These are phyloP conservation scores for Tremella mesenterica DNA, from an alignment of 768 basidiomycete species.

Conservation along the genomic window DNA sequence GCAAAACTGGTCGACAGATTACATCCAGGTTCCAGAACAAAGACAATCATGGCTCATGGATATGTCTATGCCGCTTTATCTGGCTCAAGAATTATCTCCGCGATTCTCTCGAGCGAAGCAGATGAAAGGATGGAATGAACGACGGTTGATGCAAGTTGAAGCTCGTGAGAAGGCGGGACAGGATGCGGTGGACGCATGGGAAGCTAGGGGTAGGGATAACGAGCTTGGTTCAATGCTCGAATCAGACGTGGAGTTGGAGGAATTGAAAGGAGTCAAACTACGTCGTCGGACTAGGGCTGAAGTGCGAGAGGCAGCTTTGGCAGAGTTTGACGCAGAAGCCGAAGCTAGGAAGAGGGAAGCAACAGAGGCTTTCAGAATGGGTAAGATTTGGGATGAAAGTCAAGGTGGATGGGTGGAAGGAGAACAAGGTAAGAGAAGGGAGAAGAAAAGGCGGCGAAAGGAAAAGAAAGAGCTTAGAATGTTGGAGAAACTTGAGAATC, in stretches of 20 bases:
- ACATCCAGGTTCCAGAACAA: too few relatives aligned
- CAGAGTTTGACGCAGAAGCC: slow-evolving; percentile 23
- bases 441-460: slow-evolving; percentile 12
- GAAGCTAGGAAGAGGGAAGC: slow-evolving; percentile 5
- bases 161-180: slow-evolving; percentile 18
- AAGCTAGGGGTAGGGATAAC: slow-evolving; percentile 27
- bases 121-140: slow-evolving; percentile 27
- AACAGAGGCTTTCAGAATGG: not conserved
- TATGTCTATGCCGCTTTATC: slow-evolving; percentile 37
- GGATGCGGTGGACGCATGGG: slow-evolving; percentile 27
- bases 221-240: slow-evolving; percentile 20
- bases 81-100: slow-evolving; percentile 40
- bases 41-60: too few relatives aligned
- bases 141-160: slow-evolving; percentile 14
- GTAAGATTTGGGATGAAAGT: slow-evolving; percentile 10
- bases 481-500: slow-evolving; percentile 4
- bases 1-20: too few relatives aligned
- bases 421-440: slow-evolving; percentile 10
- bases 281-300: slow-evolving; percentile 31
- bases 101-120: slow-evolving; percentile 35
- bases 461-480: slow-evolving; percentile 17
- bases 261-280: slow-evolving; percentile 30
- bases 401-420: slow-evolving; percentile 16
- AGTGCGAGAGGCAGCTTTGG: slow-evolving; percentile 33
- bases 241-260: slow-evolving; percentile 21